Percentiles rank a stretch among this genome's conserved stretches.
These are phyloP conservation scores for Turritis glabra DNA, from an alignment of 345 rosid species.

Conservation along the genomic window DNA sequence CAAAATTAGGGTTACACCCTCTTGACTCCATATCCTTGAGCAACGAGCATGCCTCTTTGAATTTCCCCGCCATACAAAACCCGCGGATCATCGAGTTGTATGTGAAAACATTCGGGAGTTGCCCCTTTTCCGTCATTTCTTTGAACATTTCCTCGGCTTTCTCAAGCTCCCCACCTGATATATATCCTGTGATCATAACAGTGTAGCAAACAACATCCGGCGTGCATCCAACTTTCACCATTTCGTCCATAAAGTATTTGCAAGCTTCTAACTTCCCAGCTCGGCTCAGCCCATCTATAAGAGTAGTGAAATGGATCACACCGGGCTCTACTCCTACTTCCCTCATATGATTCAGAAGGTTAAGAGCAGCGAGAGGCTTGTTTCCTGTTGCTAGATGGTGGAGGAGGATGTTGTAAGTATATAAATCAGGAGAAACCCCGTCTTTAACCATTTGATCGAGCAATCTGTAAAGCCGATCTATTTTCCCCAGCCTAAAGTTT, in stretches of 20 bases:
- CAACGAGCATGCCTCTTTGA: constrained; percentile 66
- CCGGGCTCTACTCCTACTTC: constrained; percentile 65
- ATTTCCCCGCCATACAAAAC: constrained; percentile 71
- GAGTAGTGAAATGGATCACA: constrained; percentile 76
- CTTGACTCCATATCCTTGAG: constrained; percentile 83
- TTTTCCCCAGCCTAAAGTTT: constrained; percentile 73
- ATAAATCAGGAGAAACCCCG: constrained; percentile 71
- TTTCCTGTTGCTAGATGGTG: constrained; percentile 80
- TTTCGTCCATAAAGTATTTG: constrained; percentile 72
- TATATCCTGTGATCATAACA: constrained; percentile 73
- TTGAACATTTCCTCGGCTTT: constrained; percentile 66
- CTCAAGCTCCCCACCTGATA: constrained; percentile 67
- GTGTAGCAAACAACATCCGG: constrained; percentile 91
- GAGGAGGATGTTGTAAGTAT: constrained; percentile 81
- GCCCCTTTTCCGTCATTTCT: constrained; percentile 68
- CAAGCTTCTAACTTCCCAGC: constrained; percentile 91
- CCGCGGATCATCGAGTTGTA: constrained; percentile 90
- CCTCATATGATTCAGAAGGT: constrained; percentile 77
- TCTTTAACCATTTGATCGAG: constrained; percentile 72
- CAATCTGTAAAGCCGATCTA: constrained; percentile 58
- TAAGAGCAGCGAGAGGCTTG: constrained; percentile 75
- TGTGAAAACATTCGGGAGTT: constrained; percentile 79
- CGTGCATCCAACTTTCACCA: constrained; percentile 62
- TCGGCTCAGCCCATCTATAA: constrained; percentile 86
- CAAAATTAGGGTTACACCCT: constrained; percentile 83